Evolutionary conservation across 2,329 filamentous ascomycete genomes (phyloP).

Genomic region (Dactylellina sp.): DNA sequence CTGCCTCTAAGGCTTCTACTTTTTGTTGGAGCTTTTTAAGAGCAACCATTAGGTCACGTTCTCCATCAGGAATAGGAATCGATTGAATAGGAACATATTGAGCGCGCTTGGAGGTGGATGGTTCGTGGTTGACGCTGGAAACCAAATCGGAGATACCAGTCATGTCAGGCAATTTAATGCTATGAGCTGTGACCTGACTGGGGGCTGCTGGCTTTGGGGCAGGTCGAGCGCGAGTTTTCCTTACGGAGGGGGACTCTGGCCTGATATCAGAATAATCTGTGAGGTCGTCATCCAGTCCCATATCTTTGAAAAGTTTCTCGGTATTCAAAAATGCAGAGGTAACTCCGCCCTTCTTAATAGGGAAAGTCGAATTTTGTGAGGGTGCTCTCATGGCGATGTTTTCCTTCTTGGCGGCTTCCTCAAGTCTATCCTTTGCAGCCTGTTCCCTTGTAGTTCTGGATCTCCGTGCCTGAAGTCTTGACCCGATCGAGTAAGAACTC

Average conservation of each 20-base stretch:
- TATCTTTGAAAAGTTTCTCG: constrained; percentile 49
- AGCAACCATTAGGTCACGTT: constrained; percentile 58
- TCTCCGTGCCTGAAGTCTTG: constrained; percentile 30
- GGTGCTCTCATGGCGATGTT: constrained; percentile 26
- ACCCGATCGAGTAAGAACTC: constrained; percentile 35
- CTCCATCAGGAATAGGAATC: constrained; percentile 60
- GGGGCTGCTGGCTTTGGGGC: constrained; percentile 49
- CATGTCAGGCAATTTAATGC: constrained; percentile 55
- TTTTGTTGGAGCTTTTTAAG: constrained; percentile 60
- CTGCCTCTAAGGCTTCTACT: constrained; percentile 57
- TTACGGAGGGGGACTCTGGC: constrained; percentile 34
- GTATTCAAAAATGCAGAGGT: constrained; percentile 42
- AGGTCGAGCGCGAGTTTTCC: constrained; percentile 26
- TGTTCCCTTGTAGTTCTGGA: constrained; percentile 31
- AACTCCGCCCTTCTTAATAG: constrained; percentile 9
- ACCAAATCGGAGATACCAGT: constrained; percentile 55
- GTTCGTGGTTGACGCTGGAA: constrained; percentile 49
- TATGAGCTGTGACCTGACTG: constrained; percentile 27
- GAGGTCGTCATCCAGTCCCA: constrained; percentile 38
- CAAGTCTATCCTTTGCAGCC: constrained; percentile 27
- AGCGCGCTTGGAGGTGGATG: constrained; percentile 28
- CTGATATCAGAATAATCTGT: constrained; percentile 43
- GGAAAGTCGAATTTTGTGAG: constrained; percentile 13
- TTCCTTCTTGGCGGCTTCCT: constrained; percentile 40
- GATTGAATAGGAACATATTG: constrained; percentile 59